Evolutionary conservation across 768 basidiomycete species (phyloP).

Genomic region (Clitopilus passeckerianus): DNA sequence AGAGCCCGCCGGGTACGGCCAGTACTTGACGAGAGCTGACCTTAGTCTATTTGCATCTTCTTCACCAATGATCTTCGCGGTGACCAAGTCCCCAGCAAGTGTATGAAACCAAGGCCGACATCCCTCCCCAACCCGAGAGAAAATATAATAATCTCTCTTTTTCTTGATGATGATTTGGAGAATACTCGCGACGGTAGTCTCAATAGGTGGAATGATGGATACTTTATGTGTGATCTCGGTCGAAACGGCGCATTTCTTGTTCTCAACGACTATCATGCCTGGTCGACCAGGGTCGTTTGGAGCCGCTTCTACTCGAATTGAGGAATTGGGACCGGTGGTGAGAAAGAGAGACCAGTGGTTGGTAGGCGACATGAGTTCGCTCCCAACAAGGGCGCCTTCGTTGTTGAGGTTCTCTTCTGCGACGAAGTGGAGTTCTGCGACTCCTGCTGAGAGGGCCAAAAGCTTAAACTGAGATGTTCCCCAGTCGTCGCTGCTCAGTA

Average conservation of each 20-base stretch:
- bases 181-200: not conserved
- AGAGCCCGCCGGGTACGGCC: not conserved
- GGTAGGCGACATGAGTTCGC: not conserved
- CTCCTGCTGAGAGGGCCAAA: not conserved
- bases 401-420: not conserved
- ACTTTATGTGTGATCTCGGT: not conserved
- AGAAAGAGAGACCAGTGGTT: not conserved
- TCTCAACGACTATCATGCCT: not conserved
- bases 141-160: not conserved
- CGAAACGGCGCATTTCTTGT: not conserved
- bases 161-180: not conserved
- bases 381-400: not conserved
- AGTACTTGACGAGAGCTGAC: not conserved
- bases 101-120: not conserved
- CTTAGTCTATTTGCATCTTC: not conserved
- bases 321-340: not conserved
- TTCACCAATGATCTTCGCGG: not conserved
- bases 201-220: not conserved
- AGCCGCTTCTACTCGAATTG: not conserved
- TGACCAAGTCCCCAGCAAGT: not conserved
- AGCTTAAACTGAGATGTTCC: not conserved
- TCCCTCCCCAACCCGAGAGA: not conserved
- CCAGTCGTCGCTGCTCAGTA: not conserved
- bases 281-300: not conserved
- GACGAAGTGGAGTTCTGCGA: not conserved